These are phyloP conservation scores for Skeletonema tropicum DNA, from an alignment of 108 stramenopile species.

Conservation along the genomic window DNA sequence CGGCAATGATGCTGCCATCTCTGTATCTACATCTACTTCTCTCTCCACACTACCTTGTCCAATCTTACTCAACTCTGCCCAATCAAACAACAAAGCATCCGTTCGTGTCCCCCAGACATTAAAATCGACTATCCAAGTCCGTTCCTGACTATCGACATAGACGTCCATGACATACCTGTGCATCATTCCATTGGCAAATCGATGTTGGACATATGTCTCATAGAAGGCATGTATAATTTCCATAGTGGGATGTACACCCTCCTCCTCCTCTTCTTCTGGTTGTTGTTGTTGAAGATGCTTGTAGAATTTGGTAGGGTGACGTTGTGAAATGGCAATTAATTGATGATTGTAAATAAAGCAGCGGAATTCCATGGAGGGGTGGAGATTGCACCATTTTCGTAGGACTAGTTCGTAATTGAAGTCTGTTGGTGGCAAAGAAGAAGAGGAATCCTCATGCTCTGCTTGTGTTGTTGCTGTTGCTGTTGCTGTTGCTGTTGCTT, in stretches of 20 bases:
- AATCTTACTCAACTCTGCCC: constrained; percentile 71
- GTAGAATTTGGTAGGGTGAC: constrained; percentile 76
- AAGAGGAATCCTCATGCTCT: too few species aligned
- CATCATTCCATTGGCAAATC: constrained; percentile 47
- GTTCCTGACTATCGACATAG: constrained; percentile 82
- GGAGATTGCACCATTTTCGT: constrained; percentile 93
- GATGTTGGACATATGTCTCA: constrained; percentile 45
- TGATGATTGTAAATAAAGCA: constrained; percentile 84
- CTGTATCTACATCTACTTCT: neutral
- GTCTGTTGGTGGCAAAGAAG: too few species aligned
- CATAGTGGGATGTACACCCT: constrained; percentile 7
- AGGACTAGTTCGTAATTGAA: constrained; percentile 82
- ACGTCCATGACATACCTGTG: constrained; percentile 76
- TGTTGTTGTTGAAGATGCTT: constrained; percentile 32
- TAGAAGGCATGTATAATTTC: constrained; percentile 48
- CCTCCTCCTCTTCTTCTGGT: neutral
- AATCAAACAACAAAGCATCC: constrained; percentile 80
- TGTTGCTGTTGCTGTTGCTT: neutral
- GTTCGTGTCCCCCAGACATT: constrained; percentile 81
- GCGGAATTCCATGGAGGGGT: constrained; percentile 95
- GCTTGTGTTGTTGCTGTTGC: neutral
- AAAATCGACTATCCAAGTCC: constrained; percentile 89
- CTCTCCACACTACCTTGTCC: constrained; percentile 22
- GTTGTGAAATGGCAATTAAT: constrained; percentile 72
- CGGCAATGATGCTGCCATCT: constrained; percentile 20